These are phyloP conservation scores for Didymella pinodella DNA, from an alignment of 2,329 filamentous ascomycete species.

Conservation along the genomic window DNA sequence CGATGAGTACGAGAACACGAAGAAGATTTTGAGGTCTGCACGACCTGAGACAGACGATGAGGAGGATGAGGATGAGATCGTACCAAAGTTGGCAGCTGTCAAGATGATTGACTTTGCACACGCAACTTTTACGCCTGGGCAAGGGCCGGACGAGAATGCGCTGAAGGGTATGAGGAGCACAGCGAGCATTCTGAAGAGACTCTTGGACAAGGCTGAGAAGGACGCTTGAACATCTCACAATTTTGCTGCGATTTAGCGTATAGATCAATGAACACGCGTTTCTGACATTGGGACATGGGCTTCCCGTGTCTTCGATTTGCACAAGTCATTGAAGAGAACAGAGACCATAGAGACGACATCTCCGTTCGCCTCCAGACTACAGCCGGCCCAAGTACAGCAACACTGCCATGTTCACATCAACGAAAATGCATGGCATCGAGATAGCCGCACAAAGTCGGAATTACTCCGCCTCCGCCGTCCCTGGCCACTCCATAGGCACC, in stretches of 20 bases:
- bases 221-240: constrained; percentile 9
- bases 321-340: too few relatives aligned
- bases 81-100: constrained; percentile 75
- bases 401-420: too few relatives aligned
- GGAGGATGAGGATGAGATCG: constrained; percentile 55
- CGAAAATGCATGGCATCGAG: too few relatives aligned
- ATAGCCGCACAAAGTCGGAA: too few relatives aligned
- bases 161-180: constrained; percentile 77
- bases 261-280: constrained; percentile 4
- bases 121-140: constrained; percentile 80
- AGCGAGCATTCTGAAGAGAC: constrained; percentile 72
- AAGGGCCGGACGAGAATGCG: constrained; percentile 86
- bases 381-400: too few relatives aligned
- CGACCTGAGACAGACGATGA: constrained; percentile 39
- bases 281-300: neutral
- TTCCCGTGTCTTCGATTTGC: too few relatives aligned
- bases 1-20: constrained; percentile 59
- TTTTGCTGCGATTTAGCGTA: constrained; percentile 15
- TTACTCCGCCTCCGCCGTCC: too few relatives aligned
- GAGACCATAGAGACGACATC: too few relatives aligned
- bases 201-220: constrained; percentile 53
- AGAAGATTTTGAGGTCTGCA: constrained; percentile 36
- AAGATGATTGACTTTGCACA: constrained; percentile 98
- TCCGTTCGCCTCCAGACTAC: too few relatives aligned
- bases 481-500: too few relatives aligned